These are phyloP conservation scores for Fusarium sp. DNA, from an alignment of 2,329 filamentous ascomycete genomes.

Conservation along the genomic window DNA sequence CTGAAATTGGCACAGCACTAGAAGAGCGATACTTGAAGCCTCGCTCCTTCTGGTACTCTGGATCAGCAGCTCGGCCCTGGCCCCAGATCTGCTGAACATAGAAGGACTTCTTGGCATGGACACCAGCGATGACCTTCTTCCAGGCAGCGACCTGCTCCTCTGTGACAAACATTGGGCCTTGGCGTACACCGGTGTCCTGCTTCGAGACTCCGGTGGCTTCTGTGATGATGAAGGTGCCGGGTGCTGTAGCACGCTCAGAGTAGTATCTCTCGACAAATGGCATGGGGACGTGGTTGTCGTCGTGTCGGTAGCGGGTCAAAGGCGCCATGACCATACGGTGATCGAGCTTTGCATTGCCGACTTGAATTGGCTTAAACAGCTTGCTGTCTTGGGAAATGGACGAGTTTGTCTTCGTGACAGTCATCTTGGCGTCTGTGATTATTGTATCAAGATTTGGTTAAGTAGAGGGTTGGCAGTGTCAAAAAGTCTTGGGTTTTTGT, in stretches of 20 bases:
- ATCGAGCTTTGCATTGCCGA: conserved; percentile 38
- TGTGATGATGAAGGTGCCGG: conserved; percentile 58
- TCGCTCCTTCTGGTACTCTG: conserved; percentile 40
- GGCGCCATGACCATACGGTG: conserved; percentile 48
- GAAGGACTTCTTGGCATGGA: conserved; percentile 50
- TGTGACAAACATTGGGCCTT: conserved; percentile 31
- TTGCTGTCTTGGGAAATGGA: conserved; percentile 30
- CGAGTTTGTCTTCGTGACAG: conserved; percentile 5
- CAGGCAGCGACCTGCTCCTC: conserved; percentile 48
- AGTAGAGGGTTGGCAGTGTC: neutral
- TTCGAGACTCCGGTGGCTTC: conserved; percentile 50
- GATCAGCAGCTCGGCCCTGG: conserved; percentile 40
- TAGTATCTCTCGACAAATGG: conserved; percentile 50
- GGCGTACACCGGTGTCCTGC: conserved; percentile 29
- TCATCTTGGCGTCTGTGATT: conserved; percentile 17
- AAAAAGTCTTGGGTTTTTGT: too few relatives aligned
- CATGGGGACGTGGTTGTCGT: conserved; percentile 54
- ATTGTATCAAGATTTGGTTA: neutral
- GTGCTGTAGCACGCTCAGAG: conserved; percentile 55
- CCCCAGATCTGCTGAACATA: conserved; percentile 50
- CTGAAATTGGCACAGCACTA: conserved; percentile 29
- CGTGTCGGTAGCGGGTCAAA: conserved; percentile 64
- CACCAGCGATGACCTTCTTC: conserved; percentile 47
- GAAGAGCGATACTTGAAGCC: conserved; percentile 50
- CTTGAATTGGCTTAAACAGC: conserved; percentile 45